Base-by-base conservation (phyloP, 768 basidiomycete genomes). In the Tricholoma terreum region DNA sequence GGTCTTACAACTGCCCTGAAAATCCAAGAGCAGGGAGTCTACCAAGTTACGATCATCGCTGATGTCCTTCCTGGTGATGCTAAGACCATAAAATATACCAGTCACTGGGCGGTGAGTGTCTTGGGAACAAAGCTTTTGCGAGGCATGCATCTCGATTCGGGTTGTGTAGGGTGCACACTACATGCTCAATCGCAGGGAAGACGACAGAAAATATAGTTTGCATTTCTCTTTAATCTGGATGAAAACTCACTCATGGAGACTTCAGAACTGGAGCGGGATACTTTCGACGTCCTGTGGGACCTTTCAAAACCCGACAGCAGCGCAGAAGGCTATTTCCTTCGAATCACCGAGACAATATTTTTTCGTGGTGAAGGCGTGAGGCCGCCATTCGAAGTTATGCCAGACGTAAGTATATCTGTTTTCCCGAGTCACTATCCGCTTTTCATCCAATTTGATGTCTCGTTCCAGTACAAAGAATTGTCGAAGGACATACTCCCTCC, bases 1-100 rank as follows among this genome's bases (percentile, higher is more conserved):
- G 91, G 91, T 3, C 75, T 93, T 27, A 86, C 89, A 0, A 88
- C 90, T 3, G 91, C 90, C 0, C 61, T 92, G 33, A 83, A 78
- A 61, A 73, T 91, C 10, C 89, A 89, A 66, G 83, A 87, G 61
- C 76, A 74, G 14, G 82, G 82, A 8, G 76, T 73, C 4, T 87
- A 88, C 64, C 71, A 73, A 3, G 90, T 92, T 15, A 84, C 83
- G 1, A 77, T 94, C 52, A 70, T 92, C 10, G 86, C 91, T 0
- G 88, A 90, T 52, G 74, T 78, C 1, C 75, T 92, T 38, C 90
- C 91, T 0, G 84, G 77, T 36, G 92, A 93, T 68, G 79, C 83
- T 1, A 86, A 86, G 71, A 79, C 77, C n/a, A 85, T 87, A 66
- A 78, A 79, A 53, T 93, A 90, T 63, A 90, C 92, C 2, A 90